Evolutionary conservation across 306 rosid genomes (phyloP), one percentile per base, ranked within the genome.

Genomic region (Begonia peltatifolia): DNA sequence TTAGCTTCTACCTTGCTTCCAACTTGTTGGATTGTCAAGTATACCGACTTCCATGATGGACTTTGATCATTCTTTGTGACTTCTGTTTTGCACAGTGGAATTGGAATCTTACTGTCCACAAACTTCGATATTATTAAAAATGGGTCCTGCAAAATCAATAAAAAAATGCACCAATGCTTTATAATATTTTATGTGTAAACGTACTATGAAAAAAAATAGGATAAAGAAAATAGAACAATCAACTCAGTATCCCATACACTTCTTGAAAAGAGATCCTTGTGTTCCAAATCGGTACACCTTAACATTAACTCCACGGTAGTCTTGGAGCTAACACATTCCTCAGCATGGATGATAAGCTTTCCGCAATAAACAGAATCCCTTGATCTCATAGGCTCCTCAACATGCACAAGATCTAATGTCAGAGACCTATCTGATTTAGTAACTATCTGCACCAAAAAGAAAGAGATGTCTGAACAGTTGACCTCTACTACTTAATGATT

Each of bases 61-160:
- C 68, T 77, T 59, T 74, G 92, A 55, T 92, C 96, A 70, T 83
- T 86, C 72, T 92, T 92, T 64, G 79, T 55, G 54, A 79, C 99
- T 74, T 92, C 96, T 46, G 99, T 86, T 76, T 86, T 92, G 84
- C 94, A 86, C 65, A 92, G 69, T 52, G 93, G 96, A 77, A 83
- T 74, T 53, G 68, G 76, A 55, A 51, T 52, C 64, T 90, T 93
- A 71, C 71, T 74, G 59, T 87, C 99, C 46, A 62, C 79, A 59
- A 71, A 46, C 78, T 79, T 92, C 22, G 96, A 92, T 62, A 92
- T 67, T 46, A 87, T 59, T 63, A 92, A 71, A 76, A 92, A 92
- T 14, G 99, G 94, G 71, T 83, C 99, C 99, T 92, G 74, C 63
- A 66, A 58, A 58, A 72, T 58, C 53, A 58, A 55, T 58, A 71